phyloP scores from a whole-genome alignment of 768 basidiomycete genomes.

The Hygrophorus russula region DNA sequence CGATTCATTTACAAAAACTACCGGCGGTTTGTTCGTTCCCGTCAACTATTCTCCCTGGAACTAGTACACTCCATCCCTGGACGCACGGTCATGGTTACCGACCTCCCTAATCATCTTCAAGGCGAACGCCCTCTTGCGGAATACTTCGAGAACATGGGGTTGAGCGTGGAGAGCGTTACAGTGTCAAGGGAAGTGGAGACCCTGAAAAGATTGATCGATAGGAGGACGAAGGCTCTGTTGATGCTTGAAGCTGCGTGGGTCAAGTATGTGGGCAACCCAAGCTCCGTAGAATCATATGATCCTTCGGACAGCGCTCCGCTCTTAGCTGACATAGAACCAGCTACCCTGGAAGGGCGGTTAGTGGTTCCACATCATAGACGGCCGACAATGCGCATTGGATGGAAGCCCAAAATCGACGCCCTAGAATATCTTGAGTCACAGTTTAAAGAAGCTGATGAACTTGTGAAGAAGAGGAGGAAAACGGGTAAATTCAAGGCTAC shows the following conservation, averaged over 20 bases:
- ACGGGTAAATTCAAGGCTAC: constrained; percentile 72
- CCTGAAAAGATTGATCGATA: constrained; percentile 62
- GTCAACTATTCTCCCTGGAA: constrained; percentile 91
- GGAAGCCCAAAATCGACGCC: constrained; percentile 74
- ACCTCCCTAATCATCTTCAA: constrained; percentile 74
- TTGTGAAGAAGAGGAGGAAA: constrained; percentile 63
- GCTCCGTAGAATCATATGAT: constrained; percentile 72
- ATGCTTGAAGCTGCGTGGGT: constrained; percentile 81
- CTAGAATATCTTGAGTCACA: constrained; percentile 75
- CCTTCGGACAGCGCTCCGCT: constrained; percentile 46
- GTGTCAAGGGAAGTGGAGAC: constrained; percentile 76
- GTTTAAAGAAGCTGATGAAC: constrained; percentile 76
- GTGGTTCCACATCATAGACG: constrained; percentile 67
- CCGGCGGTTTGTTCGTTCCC: constrained; percentile 74
- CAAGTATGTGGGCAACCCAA: constrained; percentile 89
- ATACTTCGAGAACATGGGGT: constrained; percentile 84
- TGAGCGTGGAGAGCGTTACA: constrained; percentile 87
- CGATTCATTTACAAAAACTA: constrained; percentile 87
- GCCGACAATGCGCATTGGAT: constrained; percentile 65
- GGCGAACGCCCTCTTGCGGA: constrained; percentile 81
- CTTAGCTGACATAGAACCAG: constrained; percentile 38
- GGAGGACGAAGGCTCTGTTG: constrained; percentile 69
- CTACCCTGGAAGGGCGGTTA: constrained; percentile 42
- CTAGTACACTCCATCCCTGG: constrained; percentile 92
- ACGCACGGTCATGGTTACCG: constrained; percentile 82